Evolutionary conservation across 2,329 filamentous ascomycete genomes (phyloP).

Genomic region (Aspergillus sp.): DNA sequence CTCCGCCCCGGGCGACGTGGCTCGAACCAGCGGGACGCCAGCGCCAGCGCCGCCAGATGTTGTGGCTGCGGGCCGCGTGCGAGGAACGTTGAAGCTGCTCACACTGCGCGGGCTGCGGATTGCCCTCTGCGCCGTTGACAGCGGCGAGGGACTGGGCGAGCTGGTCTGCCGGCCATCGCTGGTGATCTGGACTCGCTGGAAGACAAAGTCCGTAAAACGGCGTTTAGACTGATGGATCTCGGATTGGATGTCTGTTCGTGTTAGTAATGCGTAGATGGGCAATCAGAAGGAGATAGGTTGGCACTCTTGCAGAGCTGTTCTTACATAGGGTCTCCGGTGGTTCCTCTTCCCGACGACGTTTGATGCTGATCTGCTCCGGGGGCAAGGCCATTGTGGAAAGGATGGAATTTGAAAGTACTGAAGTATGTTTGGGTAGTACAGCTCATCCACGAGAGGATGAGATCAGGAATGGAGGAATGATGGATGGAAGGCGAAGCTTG

Average conservation of each 20-base stretch:
- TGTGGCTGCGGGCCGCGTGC: slow-evolving; percentile 9
- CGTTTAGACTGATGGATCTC: slow-evolving; percentile 44
- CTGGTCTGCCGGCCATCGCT: slow-evolving; percentile 9
- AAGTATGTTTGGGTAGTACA: too few species aligned
- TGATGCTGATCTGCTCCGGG: slow-evolving; percentile 53
- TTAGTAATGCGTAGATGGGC: slow-evolving; percentile 6
- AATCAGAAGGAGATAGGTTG: too few species aligned
- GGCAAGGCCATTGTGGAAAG: slow-evolving; percentile 40
- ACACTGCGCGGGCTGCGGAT: slow-evolving; percentile 34
- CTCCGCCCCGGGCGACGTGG: slow-evolving; percentile 43
- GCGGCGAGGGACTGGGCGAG: slow-evolving; percentile 13
- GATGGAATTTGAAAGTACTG: not conserved
- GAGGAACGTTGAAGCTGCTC: slow-evolving; percentile 26
- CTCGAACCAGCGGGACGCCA: slow-evolving; percentile 40
- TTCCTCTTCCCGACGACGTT: slow-evolving; percentile 56
- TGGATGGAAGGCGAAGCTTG: not conserved
- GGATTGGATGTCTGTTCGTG: slow-evolving; percentile 43
- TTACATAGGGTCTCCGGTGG: slow-evolving; percentile 55
- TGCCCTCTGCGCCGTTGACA: slow-evolving; percentile 22
- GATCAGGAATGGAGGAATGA: not conserved
- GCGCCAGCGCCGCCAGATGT: not conserved
- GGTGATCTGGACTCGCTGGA: slow-evolving; percentile 39
- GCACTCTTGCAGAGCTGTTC: slow-evolving; percentile 8
- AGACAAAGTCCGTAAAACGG: slow-evolving; percentile 49
- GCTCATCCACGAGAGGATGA: not conserved